Base-by-base conservation (phyloP, 2,329 filamentous ascomycete species). In the Epicoccum sorghinum region DNA sequence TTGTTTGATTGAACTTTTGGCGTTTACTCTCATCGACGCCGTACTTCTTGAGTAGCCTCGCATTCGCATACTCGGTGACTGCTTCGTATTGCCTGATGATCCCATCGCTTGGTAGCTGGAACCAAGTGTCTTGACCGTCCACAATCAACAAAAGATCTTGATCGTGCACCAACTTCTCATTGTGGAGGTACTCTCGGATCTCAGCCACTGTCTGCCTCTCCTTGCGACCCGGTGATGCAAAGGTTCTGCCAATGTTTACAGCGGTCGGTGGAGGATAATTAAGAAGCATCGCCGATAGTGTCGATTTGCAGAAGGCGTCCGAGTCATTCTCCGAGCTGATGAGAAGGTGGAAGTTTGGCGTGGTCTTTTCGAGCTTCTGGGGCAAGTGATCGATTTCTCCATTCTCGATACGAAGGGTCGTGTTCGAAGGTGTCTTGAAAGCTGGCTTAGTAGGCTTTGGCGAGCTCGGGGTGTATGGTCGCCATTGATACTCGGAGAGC, bases 81-180 rank as follows among this genome's bases (percentile, higher is more conserved):
- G 78, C 74, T 59, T 86, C 83, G 69, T 89, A 90, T 38, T 87
- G 80, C 59, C 82, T 75, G 24, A 90, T 80, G 59, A 89, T 74
- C 18, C 89, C 78, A 37, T 87, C 82, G 3, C 84, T 81, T 0
- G 86, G 85, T 2, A 89, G 75, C 68, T 90, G 87, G 55, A 89
- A 84, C 75, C 86, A 85, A 1, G 85, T 78, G 54, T 89, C 85
- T 67, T 84, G 81, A 1, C 83, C 85, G 66, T 89, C 86, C 5
- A 86, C 79, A 41, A 89, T 78, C 52, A 89, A 72, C 7, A 88
- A 80, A 25, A 90, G 71, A 66, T 90, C 87, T 18, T 84, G 77
- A 52, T 86, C 78, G 23, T 78, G 74, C 14, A 83, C 77, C n/a
- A 78, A 67, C 32, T 77, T 78, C 27, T 73, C 75, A 43, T 78